A percentile compares a stretch with the other conserved stretches of the same genome.
These are phyloP conservation scores for Sarocladiaceae sp. DNA, from an alignment of 2,329 filamentous ascomycete genomes.

Conservation along the genomic window DNA sequence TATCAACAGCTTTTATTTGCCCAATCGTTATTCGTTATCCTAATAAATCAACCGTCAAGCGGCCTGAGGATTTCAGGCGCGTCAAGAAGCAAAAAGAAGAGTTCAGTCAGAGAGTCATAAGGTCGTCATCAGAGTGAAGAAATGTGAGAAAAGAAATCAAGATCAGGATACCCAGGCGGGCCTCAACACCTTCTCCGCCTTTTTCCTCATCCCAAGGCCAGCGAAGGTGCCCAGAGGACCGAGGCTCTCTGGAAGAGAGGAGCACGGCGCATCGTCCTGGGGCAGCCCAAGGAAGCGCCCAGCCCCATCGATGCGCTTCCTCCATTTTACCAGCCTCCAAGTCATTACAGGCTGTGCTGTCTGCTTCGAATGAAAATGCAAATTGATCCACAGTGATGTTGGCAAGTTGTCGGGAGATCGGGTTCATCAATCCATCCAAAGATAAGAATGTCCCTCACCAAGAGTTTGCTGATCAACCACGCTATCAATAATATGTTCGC, in stretches of 20 bases:
- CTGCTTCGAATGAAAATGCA: conserved; percentile 6
- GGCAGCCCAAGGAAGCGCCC: not conserved
- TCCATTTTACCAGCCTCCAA: conserved; percentile 27
- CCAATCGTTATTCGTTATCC: conserved; percentile 7
- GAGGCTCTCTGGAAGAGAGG: not conserved
- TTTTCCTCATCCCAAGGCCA: conserved; percentile 9
- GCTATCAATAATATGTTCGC: conserved; percentile 1
- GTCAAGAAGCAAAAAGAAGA: conserved; percentile 5
- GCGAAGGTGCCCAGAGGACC: not conserved
- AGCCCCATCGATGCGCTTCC: not conserved
- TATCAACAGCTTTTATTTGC: conserved; percentile 5
- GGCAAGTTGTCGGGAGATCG: conserved; percentile 2
- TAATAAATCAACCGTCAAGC: conserved; percentile 6
- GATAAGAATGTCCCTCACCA: conserved; percentile 7
- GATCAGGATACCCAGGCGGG: conserved; percentile 8
- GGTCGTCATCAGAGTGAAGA: conserved; percentile 23
- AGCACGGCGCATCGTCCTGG: not conserved
- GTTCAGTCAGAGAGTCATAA: conserved; percentile 23
- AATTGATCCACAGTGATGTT: not conserved
- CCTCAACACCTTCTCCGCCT: conserved; percentile 5
- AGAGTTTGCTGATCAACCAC: conserved; percentile 1
- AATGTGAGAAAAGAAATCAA: conserved; percentile 14
- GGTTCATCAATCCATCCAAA: conserved; percentile 2
- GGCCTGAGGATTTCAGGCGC: conserved; percentile 1
- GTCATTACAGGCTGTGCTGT: conserved; percentile 27